Conservation (phyloP, 169 alveolate genomes). For the Plasmodium chabaudi region DNA sequence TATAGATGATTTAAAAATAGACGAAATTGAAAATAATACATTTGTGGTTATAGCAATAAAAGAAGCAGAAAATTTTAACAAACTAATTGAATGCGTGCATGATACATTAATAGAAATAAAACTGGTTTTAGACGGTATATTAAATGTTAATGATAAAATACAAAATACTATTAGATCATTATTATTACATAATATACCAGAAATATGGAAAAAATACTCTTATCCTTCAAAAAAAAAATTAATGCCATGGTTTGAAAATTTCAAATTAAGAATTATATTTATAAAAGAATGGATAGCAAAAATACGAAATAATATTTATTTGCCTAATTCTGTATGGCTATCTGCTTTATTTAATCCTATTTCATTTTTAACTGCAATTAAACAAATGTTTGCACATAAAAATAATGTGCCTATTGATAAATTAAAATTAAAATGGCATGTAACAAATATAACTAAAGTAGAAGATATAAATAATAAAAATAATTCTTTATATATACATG, state of each 20-base stretch:
- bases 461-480: slow-evolving; percentile 70
- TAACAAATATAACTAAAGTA: slow-evolving; percentile 59
- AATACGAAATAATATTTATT: slow-evolving; percentile 33
- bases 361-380: slow-evolving; percentile 96
- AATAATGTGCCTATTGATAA: slow-evolving; percentile 68
- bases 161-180: slow-evolving; percentile 49
- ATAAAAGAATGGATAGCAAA: slow-evolving; percentile 69
- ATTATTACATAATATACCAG: slow-evolving; percentile 68
- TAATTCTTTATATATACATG: slow-evolving; percentile 66
- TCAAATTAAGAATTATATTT: slow-evolving; percentile 61
- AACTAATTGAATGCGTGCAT: slow-evolving; percentile 50
- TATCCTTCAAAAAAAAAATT: slow-evolving; percentile 69
- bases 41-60: slow-evolving; percentile 77
- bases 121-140: slow-evolving; percentile 52
- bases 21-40: slow-evolving; percentile 74
- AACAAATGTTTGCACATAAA: slow-evolving; percentile 83
- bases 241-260: slow-evolving; percentile 72
- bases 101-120: slow-evolving; percentile 65
- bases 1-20: slow-evolving; percentile 72
- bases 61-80: slow-evolving; percentile 57
- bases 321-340: slow-evolving; percentile 81
- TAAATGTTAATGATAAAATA: slow-evolving; percentile 62
- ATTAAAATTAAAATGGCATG: slow-evolving; percentile 62
- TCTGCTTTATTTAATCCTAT: slow-evolving; percentile 96
- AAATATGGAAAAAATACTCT: slow-evolving; percentile 52